These are phyloP conservation scores for Diaporthe longicolla DNA, from an alignment of 2,329 filamentous ascomycete species.

Conservation along the genomic window DNA sequence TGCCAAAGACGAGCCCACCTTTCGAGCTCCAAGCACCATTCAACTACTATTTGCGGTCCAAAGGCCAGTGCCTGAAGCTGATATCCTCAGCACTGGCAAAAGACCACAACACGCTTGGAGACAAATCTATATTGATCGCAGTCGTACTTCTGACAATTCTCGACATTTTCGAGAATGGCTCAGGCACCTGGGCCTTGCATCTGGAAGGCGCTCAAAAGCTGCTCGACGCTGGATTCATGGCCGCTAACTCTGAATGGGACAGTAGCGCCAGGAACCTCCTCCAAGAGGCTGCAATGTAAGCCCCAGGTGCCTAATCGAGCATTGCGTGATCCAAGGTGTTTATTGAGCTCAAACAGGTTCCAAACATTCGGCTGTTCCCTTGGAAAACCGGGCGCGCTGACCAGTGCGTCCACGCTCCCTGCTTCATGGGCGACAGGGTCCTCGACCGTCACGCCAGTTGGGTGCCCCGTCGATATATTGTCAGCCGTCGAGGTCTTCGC, in stretches of 20 bases:
- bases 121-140: not conserved
- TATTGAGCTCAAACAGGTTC: not conserved
- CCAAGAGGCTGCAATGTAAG: conserved; percentile 9
- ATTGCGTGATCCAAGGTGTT: not conserved
- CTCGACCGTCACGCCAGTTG: not conserved
- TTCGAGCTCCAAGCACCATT: not conserved
- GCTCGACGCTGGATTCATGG: not conserved
- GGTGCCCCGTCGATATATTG: not conserved
- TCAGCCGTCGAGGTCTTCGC: conserved; percentile 13
- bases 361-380: conserved; percentile 12
- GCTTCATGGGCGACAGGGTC: not conserved
- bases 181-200: not conserved
- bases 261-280: conserved; percentile 1
- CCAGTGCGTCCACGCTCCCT: conserved; percentile 1
- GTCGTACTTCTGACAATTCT: not conserved
- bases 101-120: not conserved
- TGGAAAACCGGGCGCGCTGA: conserved; percentile 5
- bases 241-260: not conserved
- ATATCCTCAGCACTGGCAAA: not conserved
- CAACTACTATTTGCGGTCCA: conserved; percentile 12
- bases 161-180: not conserved
- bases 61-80: conserved; percentile 9
- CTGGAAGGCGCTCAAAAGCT: conserved; percentile 3
- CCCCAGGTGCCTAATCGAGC: no score
- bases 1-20: not conserved